Base-by-base conservation (phyloP, 805 yeast species). In the Candida namnaoensis region DNA sequence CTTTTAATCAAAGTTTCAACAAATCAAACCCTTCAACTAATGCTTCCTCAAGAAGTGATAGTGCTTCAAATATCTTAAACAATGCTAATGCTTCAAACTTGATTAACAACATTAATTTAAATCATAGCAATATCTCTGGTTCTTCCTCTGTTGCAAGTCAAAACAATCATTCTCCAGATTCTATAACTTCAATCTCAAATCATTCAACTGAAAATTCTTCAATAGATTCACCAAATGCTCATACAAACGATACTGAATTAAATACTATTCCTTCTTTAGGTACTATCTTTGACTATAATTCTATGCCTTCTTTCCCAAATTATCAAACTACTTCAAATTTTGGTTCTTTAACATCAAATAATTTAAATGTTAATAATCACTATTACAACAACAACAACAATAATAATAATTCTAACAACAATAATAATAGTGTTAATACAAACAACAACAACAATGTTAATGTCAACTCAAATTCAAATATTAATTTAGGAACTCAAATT, bases 201-300 rank as follows among this genome's bases (percentile, higher is more conserved):
- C 34, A 32, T 8, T 32, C 34, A 10, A 32, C 34, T 32, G 7
- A 9, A 13, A 13, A 36, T 19, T 35, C 36, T 9, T 33, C 36
- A 12, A 28, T 25, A 4, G 23, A 35, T 9, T 36, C 36, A 11
- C 34, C 42, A 19, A 26, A 40, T 23, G 28, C 26, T 23, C 32
- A 10, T 43, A 40, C 12, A 34, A 15, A 26, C 4, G 23, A 14
- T 5, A 3, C 25, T n/a, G 35, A 34, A 14, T 13, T 19, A 11
- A 44, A 47, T 37, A 23, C 48, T 9, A 56, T 54, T 32, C 58
- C 58, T 3, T 53, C 60, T 0, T 40, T 56, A 27, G 51, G 51
- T 32, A 44, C 57, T 3, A 47, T 54, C n/a, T 43, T 54, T 35
- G 58, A 54, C 36, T 30, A 51, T 1, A 41, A 38, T 15, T 9